Evolutionary conservation across 1,139 yeast genomes (phyloP).

Genomic region (Magnusiomyces ingens): DNA sequence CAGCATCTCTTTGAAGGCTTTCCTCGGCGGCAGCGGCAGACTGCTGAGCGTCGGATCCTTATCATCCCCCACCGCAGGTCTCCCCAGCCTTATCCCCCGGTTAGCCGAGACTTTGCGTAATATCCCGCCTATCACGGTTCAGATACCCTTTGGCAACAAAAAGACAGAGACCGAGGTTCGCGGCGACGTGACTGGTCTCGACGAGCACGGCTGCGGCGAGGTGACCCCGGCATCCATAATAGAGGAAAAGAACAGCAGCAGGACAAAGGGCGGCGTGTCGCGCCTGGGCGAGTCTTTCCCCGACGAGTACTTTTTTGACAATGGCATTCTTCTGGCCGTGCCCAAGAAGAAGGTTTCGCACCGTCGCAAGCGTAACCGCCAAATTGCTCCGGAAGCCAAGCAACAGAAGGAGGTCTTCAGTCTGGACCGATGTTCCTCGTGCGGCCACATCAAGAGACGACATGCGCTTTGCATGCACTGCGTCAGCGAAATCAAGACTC

Average conservation of each 20-base stretch:
- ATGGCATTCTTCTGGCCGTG: conserved; percentile 72
- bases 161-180: conserved; percentile 14
- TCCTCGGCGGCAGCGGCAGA: background rate
- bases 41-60: background rate
- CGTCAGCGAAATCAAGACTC: conserved; percentile 67
- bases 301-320: conserved; percentile 12
- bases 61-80: conserved; percentile 1
- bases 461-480: conserved; percentile 93
- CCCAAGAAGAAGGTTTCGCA: conserved; percentile 92
- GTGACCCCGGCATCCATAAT: background rate
- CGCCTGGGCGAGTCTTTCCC: conserved; percentile 6
- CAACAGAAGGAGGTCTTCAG: conserved; percentile 70
- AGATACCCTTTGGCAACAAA: conserved; percentile 16
- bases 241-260: background rate
- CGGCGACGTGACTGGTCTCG: conserved; percentile 3
- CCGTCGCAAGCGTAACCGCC: conserved; percentile 73
- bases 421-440: conserved; percentile 86
- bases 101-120: conserved; percentile 17
- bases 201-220: conserved; percentile 6
- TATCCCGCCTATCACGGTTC: conserved; percentile 14
- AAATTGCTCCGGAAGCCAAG: conserved; percentile 76
- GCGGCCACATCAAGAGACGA: conserved; percentile 86
- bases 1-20: background rate
- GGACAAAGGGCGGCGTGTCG: background rate
- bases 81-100: conserved; percentile 20